Evolutionary conservation across 495 filamentous ascomycete species (phyloP), one percentile per base, ranked within the genome.

Genomic region (Penicillium psychrofluorescens): DNA sequence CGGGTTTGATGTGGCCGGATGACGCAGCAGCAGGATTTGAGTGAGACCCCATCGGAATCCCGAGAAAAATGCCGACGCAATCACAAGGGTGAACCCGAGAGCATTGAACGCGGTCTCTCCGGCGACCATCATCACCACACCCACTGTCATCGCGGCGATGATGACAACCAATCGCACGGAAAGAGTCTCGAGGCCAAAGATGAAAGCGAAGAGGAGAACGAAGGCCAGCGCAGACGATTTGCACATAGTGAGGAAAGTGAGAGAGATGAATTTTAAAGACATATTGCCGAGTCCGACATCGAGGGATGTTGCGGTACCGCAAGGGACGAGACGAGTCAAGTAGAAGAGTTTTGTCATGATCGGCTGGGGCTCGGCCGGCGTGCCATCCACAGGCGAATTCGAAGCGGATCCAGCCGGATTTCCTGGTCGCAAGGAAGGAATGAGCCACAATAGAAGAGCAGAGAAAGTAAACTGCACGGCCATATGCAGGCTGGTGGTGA

Each of bases 211-310:
- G 43, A 95, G 54, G 7, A 99, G 83, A 37, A 99, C 92, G 56
- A 99, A 97, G 32, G 85, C 90, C 12, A 97, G 78, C 30, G 89
- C 85, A 14, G 90, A 95, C 4, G 92, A 97, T 80, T 99, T 99
- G 66, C 92, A 97, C 94, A 99, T 99, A 44, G 91, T 99, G 58
- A 95, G 92, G 56, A 99, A 99, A 6, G 94, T 95, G 43, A 99
- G 80, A 41, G 86, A 86, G 49, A 99, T 97, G 64, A 94, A 96
- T 56, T 88, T 88, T 50, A 99, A 67, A 33, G 86, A 92, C 68
- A 89, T 95, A 58, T 99, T 99, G 37, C 94, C 94, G 41, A 99
- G 66, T 11, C 94, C 94, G 55, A 99, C 95, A 62, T 99, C 94
- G 37, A 99, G 78, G 6, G 90, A 92, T 1, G 94, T 99, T 1